Evolutionary conservation across 2,329 filamentous ascomycete species (phyloP), one percentile per base, ranked within the genome.

Genomic region (Calonectria multiphialidica): DNA sequence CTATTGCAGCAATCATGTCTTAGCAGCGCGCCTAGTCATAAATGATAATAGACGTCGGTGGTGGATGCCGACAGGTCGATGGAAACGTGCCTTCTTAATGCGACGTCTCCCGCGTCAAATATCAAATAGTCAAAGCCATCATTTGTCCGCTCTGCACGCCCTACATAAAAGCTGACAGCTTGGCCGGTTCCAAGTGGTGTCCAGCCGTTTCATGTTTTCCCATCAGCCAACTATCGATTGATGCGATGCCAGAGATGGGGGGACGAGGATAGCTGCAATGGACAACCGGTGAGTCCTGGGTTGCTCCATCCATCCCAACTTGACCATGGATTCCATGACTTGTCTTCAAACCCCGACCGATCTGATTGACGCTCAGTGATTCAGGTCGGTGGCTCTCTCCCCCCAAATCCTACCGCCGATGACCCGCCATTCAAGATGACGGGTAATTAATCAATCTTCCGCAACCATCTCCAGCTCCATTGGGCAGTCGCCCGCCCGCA

Each of bases 71-170:
- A 73, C 68, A 76, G 42, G 70, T 70, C 71, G 70, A 47, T 72
- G 64, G 57, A 71, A 70, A 53, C 55, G 62, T 68, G 71, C 62
- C 76, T 76, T 78, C 73, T 78, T 74, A 79, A 78, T 69, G 68
- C 74, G 70, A 72, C 70, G 45, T 65, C 68, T 73, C 74, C 73
- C 75, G 65, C 75, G 66, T 75, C 72, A 72, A 57, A 66, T 45
- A 59, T 57, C 47, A 35, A 66, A 59, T 57, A n/a, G 42, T 30
- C 50, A 66, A 59, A n/a, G 68, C 30, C 61, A 61, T 61, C 50
- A 66, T 65, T 70, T 66, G 63, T 62, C 68, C 68, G 37, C 47
- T 66, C 49, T 67, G 68, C 63, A 62, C 66, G 66, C 50, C 66
- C 57, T 45, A 61, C 66, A 67, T 55, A 55, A 55, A 67, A 63